These are phyloP conservation scores for Piromyces finnis DNA, from an alignment of 192 early-diverging fungal genomes.

Conservation along the genomic window DNA sequence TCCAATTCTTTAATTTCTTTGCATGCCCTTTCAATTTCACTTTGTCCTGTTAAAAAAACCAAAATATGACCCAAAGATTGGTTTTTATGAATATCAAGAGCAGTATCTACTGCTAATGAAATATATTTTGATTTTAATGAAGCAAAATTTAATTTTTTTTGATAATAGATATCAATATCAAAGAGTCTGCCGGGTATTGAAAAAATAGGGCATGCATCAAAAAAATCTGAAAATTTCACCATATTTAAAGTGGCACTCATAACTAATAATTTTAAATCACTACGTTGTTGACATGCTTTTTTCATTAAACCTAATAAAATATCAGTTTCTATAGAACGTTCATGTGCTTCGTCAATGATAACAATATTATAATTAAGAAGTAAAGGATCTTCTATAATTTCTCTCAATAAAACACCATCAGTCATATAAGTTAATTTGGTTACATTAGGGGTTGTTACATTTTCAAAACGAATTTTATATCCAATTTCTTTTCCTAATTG, in stretches of 20 bases:
- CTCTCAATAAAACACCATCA: constrained; percentile 28
- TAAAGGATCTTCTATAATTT: constrained; percentile 6
- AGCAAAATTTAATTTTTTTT: constrained; percentile 5
- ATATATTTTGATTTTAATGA: constrained; percentile 13
- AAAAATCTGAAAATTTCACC: constrained; percentile 66
- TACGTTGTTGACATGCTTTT: background rate
- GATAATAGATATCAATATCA: constrained; percentile 2
- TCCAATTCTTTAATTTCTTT: constrained; percentile 27
- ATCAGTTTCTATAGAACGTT: constrained; percentile 36
- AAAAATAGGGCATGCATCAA: constrained; percentile 61
- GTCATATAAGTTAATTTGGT: constrained; percentile 31
- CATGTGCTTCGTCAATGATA: constrained; percentile 33
- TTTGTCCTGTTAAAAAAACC: constrained; percentile 37
- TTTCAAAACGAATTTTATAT: constrained; percentile 35
- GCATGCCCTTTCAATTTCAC: constrained; percentile 38
- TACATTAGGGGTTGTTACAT: background rate
- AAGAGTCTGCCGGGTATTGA: constrained; percentile 50
- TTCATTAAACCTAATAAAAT: constrained; percentile 28
- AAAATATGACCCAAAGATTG: constrained; percentile 23
- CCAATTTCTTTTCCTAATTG: constrained; percentile 5
- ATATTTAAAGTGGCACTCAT: constrained; percentile 70
- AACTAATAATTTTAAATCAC: constrained; percentile 29
- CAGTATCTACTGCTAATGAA: constrained; percentile 24
- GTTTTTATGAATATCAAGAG: constrained; percentile 33
- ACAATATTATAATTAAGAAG: constrained; percentile 17